Base-by-base conservation (phyloP, 305 asterid species). In the Fraxinus angustifolia region DNA sequence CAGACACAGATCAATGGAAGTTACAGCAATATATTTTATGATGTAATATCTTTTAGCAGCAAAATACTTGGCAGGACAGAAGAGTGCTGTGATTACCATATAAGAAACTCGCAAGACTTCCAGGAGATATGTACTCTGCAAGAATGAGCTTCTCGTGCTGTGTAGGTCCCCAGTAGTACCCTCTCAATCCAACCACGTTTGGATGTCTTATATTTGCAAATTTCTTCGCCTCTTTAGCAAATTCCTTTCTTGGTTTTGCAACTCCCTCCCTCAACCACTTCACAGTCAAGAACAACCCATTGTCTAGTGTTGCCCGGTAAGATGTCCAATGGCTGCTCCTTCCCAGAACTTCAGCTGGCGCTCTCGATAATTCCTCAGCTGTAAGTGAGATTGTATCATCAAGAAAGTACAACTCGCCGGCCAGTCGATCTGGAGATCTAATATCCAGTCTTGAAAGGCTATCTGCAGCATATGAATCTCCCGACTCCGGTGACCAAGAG, bases 291-390 rank as follows among this genome's bases (percentile, higher is more conserved):
- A 96, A 90, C 88, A 93, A 30, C 28, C 99, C 99, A 2, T 89
- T 93, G 42, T 96, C 98, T 35, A 96, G 82, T 34, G 97, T 91
- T 30, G 99, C 97, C 81, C 90, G 84, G 81, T 96, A 96, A 14
- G 98, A 96, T 1, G 99, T 96, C 71, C 99, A 98, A n/a, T 94
- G 99, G 89, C 98, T 96, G 87, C 99, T 96, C 87, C 99, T 88
- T 75, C 99, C 98, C 16, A 96, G 91, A 42, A 96, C 98, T 87
- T 96, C 99, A 3, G 99, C 99, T 26, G 99, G 99, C 56, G 99
- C 99, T 79, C 92, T 84, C 2, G 99, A 96, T 17, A 96, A 79
- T 60, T 94, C 99, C 88, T 93, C 99, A 0, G 98, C 94, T 0
- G 98, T 83, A 84, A 96, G 92, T 2, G 98, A 89, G 80, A 96